Evolutionary conservation across 1,284 basidiomycete species (phyloP).

Genomic region (Puccinia polysora): DNA sequence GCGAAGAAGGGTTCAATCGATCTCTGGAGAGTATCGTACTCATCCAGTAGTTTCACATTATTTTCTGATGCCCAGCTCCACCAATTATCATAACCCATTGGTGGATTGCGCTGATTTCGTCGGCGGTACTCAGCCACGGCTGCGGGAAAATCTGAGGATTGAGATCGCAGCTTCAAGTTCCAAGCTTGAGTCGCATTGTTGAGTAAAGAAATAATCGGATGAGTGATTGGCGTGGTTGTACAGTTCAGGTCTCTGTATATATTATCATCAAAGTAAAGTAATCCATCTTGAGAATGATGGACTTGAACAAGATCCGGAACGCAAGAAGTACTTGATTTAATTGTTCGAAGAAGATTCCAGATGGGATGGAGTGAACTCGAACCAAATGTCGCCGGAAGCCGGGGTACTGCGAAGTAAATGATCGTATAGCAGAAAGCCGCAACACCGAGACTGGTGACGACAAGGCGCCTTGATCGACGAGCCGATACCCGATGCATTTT

Average conservation of each 20-base stretch:
- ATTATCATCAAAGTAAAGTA: constrained; percentile 21
- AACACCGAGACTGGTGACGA: background rate
- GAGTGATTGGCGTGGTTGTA: constrained; percentile 1
- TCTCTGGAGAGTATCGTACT: constrained; percentile 28
- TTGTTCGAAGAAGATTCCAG: background rate
- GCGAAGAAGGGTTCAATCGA: constrained; percentile 39
- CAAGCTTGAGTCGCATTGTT: constrained; percentile 26
- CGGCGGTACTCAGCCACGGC: constrained; percentile 20
- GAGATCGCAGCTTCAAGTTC: constrained; percentile 27
- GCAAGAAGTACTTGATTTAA: background rate
- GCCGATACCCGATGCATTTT: background rate
- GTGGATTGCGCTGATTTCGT: constrained; percentile 29
- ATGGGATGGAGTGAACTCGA: background rate
- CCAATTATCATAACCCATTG: constrained; percentile 28
- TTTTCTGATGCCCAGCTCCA: constrained; percentile 31
- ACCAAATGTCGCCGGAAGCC: background rate
- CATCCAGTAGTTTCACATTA: constrained; percentile 39
- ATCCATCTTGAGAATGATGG: background rate
- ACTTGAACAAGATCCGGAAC: background rate
- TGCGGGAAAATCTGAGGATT: constrained; percentile 18
- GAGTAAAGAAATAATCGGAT: constrained; percentile 32
- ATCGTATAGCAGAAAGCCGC: background rate
- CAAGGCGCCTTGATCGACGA: background rate
- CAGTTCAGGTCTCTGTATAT: background rate
- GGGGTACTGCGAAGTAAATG: background rate